A percentile compares a stretch with the other conserved stretches of the same genome.
Evolutionary conservation across 495 filamentous ascomycete genomes (phyloP).

Genomic region (Filosporella fistucella): DNA sequence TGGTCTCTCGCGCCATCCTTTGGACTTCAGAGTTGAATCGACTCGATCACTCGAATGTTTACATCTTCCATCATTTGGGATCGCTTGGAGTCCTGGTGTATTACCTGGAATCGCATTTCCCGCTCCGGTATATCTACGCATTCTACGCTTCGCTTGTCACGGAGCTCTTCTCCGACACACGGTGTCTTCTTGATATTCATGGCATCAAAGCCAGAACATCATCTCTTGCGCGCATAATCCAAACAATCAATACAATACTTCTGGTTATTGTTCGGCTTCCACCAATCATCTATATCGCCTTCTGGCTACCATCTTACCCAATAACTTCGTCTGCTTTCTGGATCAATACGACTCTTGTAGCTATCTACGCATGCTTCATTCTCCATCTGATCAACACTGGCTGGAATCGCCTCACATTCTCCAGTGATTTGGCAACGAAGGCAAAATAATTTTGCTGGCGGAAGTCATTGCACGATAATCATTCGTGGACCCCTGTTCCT

Average conservation of each 20-base stretch:
- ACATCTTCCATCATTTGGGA: background rate
- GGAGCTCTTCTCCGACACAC: background rate
- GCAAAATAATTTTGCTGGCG: too few relatives aligned
- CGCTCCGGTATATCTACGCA: background rate
- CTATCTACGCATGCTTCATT: background rate
- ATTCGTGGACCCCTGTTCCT: too few relatives aligned
- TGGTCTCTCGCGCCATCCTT: background rate
- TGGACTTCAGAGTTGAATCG: background rate
- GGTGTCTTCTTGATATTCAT: constrained; percentile 1
- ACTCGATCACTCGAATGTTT: background rate
- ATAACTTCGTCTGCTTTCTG: background rate
- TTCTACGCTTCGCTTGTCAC: background rate
- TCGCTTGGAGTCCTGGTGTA: background rate
- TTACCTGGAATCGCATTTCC: background rate
- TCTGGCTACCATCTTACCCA: background rate
- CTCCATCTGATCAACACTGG: background rate
- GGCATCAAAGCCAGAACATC: background rate
- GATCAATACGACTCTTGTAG: background rate
- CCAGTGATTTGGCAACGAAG: too few relatives aligned
- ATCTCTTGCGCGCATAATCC: background rate
- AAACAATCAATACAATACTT: background rate
- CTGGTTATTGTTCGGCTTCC: background rate
- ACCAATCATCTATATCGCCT: background rate
- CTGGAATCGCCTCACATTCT: too few relatives aligned
- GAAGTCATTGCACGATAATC: too few relatives aligned